Percentiles rank a stretch among this genome's conserved stretches.
phyloP scores from a whole-genome alignment of 331 rosid genomes.

The Stylosanthes scabra region DNA sequence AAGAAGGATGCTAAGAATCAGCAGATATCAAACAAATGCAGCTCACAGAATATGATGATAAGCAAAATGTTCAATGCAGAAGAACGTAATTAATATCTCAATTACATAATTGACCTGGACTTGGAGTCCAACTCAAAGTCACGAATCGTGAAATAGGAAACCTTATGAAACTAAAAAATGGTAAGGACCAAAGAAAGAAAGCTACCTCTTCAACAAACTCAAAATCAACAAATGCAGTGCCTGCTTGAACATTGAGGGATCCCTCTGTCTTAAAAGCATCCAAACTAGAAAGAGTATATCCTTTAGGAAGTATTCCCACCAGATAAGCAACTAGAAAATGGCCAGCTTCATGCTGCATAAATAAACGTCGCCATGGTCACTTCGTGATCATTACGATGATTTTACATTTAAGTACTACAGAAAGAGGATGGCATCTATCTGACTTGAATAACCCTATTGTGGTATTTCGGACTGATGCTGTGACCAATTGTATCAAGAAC shows the following conservation, averaged over 20 bases:
- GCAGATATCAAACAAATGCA: constrained; percentile 7
- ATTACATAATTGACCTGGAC: constrained; percentile 11
- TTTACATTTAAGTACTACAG: neutral
- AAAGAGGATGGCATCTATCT: constrained; percentile 41
- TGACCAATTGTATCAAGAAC: constrained; percentile 91
- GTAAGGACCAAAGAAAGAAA: constrained; percentile 14
- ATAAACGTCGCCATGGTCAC: constrained; percentile 28
- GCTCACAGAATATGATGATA: neutral
- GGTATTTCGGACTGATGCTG: constrained; percentile 80
- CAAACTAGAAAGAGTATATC: constrained; percentile 74
- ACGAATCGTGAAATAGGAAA: neutral
- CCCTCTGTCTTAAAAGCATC: constrained; percentile 88
- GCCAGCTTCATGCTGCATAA: constrained; percentile 97
- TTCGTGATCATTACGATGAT: constrained; percentile 29
- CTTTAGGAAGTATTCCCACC: constrained; percentile 86
- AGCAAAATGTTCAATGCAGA: constrained; percentile 10
- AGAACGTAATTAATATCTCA: constrained; percentile 8
- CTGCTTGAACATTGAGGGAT: constrained; percentile 97
- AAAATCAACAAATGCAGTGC: constrained; percentile 88
- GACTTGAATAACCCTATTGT: constrained; percentile 87
- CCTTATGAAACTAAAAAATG: neutral
- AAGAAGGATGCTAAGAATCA: constrained; percentile 41
- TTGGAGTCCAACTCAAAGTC: constrained; percentile 18
- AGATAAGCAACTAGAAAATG: constrained; percentile 92
- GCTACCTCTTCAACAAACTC: constrained; percentile 91